Percentiles rank a stretch among this genome's conserved stretches.
Conservation (phyloP, 495 filamentous ascomycete species). For the Trichoderma virens region DNA sequence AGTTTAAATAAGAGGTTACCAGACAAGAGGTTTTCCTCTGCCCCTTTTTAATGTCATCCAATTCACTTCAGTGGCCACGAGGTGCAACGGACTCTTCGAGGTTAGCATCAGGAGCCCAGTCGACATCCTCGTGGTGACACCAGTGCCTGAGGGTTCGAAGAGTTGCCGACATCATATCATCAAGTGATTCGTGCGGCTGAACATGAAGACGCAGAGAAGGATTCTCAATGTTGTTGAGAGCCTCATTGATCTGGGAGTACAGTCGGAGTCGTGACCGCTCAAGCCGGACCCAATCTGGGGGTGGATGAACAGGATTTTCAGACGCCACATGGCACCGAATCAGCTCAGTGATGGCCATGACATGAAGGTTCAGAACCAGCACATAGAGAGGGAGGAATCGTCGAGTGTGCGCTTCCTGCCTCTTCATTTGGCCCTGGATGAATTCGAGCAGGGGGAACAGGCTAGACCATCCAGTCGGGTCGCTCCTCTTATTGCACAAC, state of each 20-base stretch:
- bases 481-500: constrained; percentile 18
- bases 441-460: constrained; percentile 27
- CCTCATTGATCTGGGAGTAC: not conserved
- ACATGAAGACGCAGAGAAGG: not conserved
- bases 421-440: constrained; percentile 18
- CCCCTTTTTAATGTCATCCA: not conserved
- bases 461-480: constrained; percentile 20
- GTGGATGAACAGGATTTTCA: constrained; percentile 9
- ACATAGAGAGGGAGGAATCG: constrained; percentile 21
- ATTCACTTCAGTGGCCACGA: not conserved
- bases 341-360: constrained; percentile 30
- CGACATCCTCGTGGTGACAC: constrained; percentile 5
- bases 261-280: not conserved
- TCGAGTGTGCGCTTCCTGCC: not conserved
- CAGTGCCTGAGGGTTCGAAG: not conserved
- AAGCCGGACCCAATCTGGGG: not conserved
- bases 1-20: not conserved
- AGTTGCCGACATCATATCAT: not conserved
- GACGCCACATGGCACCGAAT: constrained; percentile 16
- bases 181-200: not conserved
- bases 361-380: constrained; percentile 28
- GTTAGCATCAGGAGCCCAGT: constrained; percentile 4
- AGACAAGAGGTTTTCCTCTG: not conserved
- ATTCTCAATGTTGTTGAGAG: not conserved
- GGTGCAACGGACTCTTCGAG: not conserved